These are phyloP conservation scores for Parsonsia alboflavescens DNA, from an alignment of 257 asterid genomes.

Conservation along the genomic window DNA sequence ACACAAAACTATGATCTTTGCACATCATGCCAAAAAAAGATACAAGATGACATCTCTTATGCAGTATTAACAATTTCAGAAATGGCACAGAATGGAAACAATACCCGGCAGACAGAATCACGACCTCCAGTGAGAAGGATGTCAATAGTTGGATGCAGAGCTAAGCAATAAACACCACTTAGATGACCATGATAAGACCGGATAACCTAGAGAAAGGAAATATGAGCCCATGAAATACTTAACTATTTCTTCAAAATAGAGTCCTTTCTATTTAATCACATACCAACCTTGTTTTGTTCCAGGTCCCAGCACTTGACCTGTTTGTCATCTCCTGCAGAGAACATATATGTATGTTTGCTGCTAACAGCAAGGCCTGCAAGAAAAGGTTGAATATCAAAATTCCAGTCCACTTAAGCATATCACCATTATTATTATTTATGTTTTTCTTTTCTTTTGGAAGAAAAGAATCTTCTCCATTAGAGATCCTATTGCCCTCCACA, in stretches of 20 bases:
- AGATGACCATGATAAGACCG: slow-evolving; percentile 98
- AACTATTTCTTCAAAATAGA: slow-evolving; percentile 6
- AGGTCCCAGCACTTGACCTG: slow-evolving; percentile 98
- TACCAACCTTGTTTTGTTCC: slow-evolving; percentile 88
- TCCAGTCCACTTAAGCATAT: not conserved
- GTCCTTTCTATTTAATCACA: not conserved
- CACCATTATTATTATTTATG: not conserved
- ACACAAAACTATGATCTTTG: not conserved
- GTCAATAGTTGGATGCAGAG: slow-evolving; percentile 92
- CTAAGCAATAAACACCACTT: slow-evolving; percentile 94
- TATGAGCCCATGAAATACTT: not conserved
- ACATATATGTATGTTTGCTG: slow-evolving; percentile 86
- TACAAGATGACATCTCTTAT: not conserved
- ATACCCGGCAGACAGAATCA: slow-evolving; percentile 90
- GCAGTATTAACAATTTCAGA: slow-evolving; percentile 20
- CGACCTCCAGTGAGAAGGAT: slow-evolving; percentile 92
- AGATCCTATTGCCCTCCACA: not conserved
- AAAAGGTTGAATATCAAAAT: slow-evolving; percentile 10
- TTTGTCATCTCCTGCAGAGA: slow-evolving; percentile 98
- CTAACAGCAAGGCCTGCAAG: slow-evolving; percentile 86
- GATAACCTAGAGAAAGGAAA: slow-evolving; percentile 51
- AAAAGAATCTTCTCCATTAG: not conserved
- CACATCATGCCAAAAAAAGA: not conserved
- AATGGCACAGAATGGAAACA: slow-evolving; percentile 34
- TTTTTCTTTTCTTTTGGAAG: not conserved